These are phyloP conservation scores for Wickerhamomyces kurtzmanii DNA, from an alignment of 805 yeast genomes.

Conservation along the genomic window DNA sequence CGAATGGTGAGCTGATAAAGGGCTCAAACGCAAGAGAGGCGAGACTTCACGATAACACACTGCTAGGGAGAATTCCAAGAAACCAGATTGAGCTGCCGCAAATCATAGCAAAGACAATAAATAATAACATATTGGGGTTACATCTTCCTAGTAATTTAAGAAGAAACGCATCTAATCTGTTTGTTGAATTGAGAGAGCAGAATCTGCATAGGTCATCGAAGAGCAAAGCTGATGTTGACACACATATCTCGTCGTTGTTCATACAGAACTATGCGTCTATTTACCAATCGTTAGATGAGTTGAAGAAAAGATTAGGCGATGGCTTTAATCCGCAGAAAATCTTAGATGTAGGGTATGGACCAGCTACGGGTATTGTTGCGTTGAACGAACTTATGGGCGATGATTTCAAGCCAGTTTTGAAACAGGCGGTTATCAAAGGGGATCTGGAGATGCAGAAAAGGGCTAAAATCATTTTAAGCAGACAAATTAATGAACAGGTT, in stretches of 20 bases:
- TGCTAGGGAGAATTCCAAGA: slow-evolving; percentile 42
- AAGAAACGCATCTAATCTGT: slow-evolving; percentile 48
- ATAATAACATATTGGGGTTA: slow-evolving; percentile 50
- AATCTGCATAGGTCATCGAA: slow-evolving; percentile 43
- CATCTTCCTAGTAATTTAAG: slow-evolving; percentile 57
- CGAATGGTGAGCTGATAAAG: slow-evolving; percentile 7
- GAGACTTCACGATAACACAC: slow-evolving; percentile 48
- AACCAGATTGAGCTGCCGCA: slow-evolving; percentile 46
- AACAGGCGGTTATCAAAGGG: slow-evolving; percentile 69
- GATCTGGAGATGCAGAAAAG: slow-evolving; percentile 65
- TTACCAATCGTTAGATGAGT: slow-evolving; percentile 56
- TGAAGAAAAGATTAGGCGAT: slow-evolving; percentile 43
- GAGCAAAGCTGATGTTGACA: slow-evolving; percentile 52
- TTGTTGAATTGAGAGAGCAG: slow-evolving; percentile 37
- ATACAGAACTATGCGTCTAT: slow-evolving; percentile 72
- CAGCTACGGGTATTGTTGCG: slow-evolving; percentile 86
- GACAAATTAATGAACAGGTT: slow-evolving; percentile 48
- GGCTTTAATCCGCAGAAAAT: slow-evolving; percentile 56
- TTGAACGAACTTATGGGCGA: slow-evolving; percentile 74
- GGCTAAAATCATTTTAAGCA: slow-evolving; percentile 66
- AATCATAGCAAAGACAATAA: slow-evolving; percentile 45
- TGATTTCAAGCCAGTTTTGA: slow-evolving; percentile 46
- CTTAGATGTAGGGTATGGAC: slow-evolving; percentile 81
- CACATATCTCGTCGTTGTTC: slow-evolving; percentile 73
- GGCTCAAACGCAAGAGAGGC: slow-evolving; percentile 16